Percentiles rank a stretch among this genome's conserved stretches.
Evolutionary conservation across 345 rosid genomes (phyloP).

Genomic region (Eucalyptus guilfoylei): DNA sequence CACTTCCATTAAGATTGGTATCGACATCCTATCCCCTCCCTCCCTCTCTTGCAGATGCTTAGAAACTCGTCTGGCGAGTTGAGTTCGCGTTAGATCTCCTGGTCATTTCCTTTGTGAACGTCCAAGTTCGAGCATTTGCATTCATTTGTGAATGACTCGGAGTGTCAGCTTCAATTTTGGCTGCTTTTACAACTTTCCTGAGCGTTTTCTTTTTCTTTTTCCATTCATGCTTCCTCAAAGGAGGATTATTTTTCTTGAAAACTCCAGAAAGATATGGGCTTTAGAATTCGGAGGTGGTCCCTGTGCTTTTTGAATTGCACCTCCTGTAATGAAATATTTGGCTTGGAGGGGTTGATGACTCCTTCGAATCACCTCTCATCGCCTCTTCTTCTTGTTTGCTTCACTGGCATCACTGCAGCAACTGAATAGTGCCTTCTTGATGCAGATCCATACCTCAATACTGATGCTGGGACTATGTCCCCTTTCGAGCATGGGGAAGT

Average conservation of each 20-base stretch:
- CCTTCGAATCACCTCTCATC: not conserved
- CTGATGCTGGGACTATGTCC: constrained; percentile 99
- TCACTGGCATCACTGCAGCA: not conserved
- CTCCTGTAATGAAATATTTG: not conserved
- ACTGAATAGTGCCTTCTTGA: not conserved
- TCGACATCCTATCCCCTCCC: not conserved
- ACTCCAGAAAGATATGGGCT: not conserved
- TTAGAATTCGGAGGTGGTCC: not conserved
- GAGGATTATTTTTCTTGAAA: not conserved
- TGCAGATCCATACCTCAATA: constrained; percentile 90
- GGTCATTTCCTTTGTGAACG: not conserved
- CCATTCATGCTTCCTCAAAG: not conserved
- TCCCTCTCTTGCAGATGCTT: not conserved
- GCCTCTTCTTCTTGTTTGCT: not conserved
- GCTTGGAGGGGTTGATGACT: not conserved
- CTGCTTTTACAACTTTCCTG: not conserved
- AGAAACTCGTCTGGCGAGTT: not conserved
- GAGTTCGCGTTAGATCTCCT: not conserved
- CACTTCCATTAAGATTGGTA: constrained; percentile 79
- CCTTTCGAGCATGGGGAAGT: constrained; percentile 99
- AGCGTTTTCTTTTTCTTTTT: not conserved
- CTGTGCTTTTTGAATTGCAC: not conserved
- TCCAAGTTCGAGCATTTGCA: not conserved
- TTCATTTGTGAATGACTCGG: not conserved
- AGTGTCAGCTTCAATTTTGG: not conserved